phyloP scores from a whole-genome alignment of 192 early-diverging fungal species.

The Gigaspora rosea region DNA sequence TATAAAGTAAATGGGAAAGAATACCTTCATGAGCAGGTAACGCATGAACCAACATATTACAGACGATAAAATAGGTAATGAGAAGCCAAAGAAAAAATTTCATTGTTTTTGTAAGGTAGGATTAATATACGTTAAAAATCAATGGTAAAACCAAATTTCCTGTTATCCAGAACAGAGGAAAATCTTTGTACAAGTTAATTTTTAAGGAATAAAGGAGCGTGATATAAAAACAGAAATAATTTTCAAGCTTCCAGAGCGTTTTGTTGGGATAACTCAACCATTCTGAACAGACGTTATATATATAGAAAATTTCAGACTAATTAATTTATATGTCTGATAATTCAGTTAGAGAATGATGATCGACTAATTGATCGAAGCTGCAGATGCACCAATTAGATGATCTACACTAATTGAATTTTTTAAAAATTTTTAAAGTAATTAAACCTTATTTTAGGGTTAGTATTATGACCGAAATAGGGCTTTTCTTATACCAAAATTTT shows the following conservation, averaged over 20 bases:
- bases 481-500: too few species aligned
- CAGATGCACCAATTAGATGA: too few species aligned
- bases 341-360: too few species aligned
- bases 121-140: constrained; percentile 18
- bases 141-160: constrained; percentile 22
- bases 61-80: constrained; percentile 30
- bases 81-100: constrained; percentile 30
- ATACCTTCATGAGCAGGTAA: constrained; percentile 30
- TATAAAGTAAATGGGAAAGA: constrained; percentile 34
- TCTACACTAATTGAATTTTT: too few species aligned
- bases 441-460: too few species aligned
- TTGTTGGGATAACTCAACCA: constrained; percentile 5
- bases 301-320: constrained; percentile 35
- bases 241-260: background rate
- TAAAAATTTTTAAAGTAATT: too few species aligned
- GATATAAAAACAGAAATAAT: background rate
- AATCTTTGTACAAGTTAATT: constrained; percentile 26
- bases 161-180: constrained; percentile 34
- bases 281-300: constrained; percentile 32
- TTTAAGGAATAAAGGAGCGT: constrained; percentile 28
- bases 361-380: too few species aligned
- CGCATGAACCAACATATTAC: constrained; percentile 27
- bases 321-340: constrained; percentile 14
- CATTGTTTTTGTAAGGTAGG: constrained; percentile 27
- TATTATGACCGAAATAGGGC: too few species aligned